Base-by-base conservation (phyloP, 129 eudicot species). In the Logfia minima region DNA sequence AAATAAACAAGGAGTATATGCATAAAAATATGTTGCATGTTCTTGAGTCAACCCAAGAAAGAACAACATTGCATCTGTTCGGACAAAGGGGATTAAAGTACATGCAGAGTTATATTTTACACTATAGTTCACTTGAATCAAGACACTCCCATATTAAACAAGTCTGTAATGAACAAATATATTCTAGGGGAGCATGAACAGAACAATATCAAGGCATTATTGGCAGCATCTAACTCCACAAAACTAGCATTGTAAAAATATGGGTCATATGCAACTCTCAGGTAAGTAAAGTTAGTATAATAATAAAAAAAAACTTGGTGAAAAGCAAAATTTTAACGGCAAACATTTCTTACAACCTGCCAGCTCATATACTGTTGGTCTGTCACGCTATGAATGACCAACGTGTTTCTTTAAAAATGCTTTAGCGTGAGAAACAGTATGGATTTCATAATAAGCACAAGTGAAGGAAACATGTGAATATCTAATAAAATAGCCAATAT, bases 1-100 rank as follows among this genome's bases (percentile, higher is more conserved):
- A 6, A 60, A 39, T 11, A 6, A 9, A 74, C 22, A 37, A 8
- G 31, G 70, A 24, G 6, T 24, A 26, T 37, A 41, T 24, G 14
- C 5, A 8, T 39, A 60, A 75, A 62, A n/a, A 28, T 48, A 48
- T 64, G 67, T 63, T 75, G 71, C 58, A 63, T 26, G 39, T 9
- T 75, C 56, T 60, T 74, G 11, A 74, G 41, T 21, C 59, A 60
- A 17, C 41, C 56, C 24, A 55, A 18, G 34, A 75, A 75, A 75
- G 24, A 74, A 59, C 66, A 74, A 37, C 4, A 43, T 11, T 75
- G 59, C 56, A 41, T 75, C 60, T 37, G 4, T 61, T 23, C 22
- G 59, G 29, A 75, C 51, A 45, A 19, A 64, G 64, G 45, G 48
- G 13, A 28, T 29, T 29, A 45, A 41, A 65, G 31, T 75, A 39